Conservation (phyloP, 1,284 basidiomycete species). For the Cutaneotrichosporon spelunceum region DNA sequence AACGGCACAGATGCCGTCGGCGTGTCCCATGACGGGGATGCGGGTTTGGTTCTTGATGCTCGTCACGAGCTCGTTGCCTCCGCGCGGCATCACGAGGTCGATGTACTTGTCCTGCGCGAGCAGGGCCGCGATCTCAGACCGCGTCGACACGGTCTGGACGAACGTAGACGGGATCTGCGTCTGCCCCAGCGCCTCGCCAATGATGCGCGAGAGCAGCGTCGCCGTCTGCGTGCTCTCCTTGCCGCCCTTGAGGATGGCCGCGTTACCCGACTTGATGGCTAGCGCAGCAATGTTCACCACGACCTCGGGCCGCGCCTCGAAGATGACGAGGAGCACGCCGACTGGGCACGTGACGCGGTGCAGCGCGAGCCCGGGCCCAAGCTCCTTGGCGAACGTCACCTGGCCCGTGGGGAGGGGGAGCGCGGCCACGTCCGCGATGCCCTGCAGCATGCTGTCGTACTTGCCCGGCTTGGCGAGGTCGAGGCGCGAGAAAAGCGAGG, state of each 20-base stretch:
- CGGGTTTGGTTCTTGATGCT: constrained; percentile 85
- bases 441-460: constrained; percentile 90
- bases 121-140: constrained; percentile 84
- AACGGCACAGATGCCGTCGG: constrained; percentile 55
- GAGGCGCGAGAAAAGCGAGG: constrained; percentile 76
- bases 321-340: constrained; percentile 93
- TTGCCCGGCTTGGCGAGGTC: constrained; percentile 83
- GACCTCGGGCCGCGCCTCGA: constrained; percentile 96
- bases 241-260: constrained; percentile 94
- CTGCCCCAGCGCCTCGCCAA: constrained; percentile 69
- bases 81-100: constrained; percentile 94
- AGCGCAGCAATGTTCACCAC: constrained; percentile 95
- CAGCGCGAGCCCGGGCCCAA: constrained; percentile 82
- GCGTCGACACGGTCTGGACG: constrained; percentile 87
- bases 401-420: constrained; percentile 83
- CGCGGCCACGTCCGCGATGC: constrained; percentile 77
- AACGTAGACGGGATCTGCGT: constrained; percentile 74
- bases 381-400: constrained; percentile 79
- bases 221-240: constrained; percentile 85
- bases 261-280: constrained; percentile 97
- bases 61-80: constrained; percentile 84
- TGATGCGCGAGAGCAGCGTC: constrained; percentile 69
- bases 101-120: constrained; percentile 87
- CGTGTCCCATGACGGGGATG: constrained; percentile 98
- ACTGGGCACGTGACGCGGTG: constrained; percentile 96